Conservation (phyloP, 371 early-diverging fungal species). For the Circinella minor region DNA sequence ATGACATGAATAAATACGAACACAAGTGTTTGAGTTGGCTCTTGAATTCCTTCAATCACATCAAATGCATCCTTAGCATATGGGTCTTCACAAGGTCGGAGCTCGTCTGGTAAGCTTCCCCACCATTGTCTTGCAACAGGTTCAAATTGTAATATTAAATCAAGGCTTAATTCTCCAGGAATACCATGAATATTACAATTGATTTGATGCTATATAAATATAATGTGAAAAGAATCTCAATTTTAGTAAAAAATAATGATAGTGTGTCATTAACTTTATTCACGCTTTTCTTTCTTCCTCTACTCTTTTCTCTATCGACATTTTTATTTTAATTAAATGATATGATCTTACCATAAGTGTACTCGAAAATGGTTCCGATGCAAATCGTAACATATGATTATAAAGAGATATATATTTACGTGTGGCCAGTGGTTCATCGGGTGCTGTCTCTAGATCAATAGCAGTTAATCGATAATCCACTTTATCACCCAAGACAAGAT, state of each 20-base stretch:
- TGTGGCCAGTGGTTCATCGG: neutral
- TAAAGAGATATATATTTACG: slow-evolving; percentile 4
- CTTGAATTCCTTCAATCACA: neutral
- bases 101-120: neutral
- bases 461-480: neutral
- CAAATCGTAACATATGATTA: slow-evolving; percentile 5
- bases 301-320: no score
- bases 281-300: no score
- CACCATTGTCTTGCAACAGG: slow-evolving; percentile 13
- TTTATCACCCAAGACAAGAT: slow-evolving; percentile 3
- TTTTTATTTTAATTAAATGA: no score
- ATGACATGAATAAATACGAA: neutral
- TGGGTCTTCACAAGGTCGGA: slow-evolving; percentile 2
- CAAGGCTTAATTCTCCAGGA: slow-evolving; percentile 9
- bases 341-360: neutral
- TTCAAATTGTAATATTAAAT: slow-evolving; percentile 5
- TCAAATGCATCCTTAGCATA: neutral
- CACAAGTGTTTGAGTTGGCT: slow-evolving; percentile 2
- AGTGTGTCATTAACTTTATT: no score
- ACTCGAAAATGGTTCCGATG: neutral
- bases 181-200: neutral
- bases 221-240: neutral
- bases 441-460: neutral
- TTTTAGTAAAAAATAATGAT: neutral
- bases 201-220: slow-evolving; percentile 3